Base-by-base conservation (phyloP, 2,329 filamentous ascomycete genomes). In the Aspergillus brasiliensis region DNA sequence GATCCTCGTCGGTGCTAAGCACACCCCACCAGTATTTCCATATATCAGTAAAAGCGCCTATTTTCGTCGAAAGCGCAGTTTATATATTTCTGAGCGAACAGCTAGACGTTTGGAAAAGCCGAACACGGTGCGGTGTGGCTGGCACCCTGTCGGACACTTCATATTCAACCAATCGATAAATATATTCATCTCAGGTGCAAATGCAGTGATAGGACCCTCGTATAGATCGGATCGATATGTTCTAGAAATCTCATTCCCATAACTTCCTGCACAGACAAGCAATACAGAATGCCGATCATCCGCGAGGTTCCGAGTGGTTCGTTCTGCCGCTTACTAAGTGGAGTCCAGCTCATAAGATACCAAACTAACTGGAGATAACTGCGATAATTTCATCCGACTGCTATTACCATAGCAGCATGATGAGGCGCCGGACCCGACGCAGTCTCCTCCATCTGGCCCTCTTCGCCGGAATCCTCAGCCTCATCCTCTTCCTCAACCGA, bases 401-500 rank as follows among this genome's bases (percentile, higher is more conserved):
- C 28, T 31, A 10, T 10, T n/a, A 13, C 13, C n/a, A 28, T 25
- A 31, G 38, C 42, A 17, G 42, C 23, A 55, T 11, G 8, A 64
- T 64, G 60, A 51, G 62, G 46, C 63, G 63, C 11, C 51, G 56
- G 5, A 57, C 57, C 3, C 71, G 71, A 51, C 72, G 71, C 66
- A 68, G 74, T 23, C 51, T 78, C 21, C 62, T 71, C 27, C 73
- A 81, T 46, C 58, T 79, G 5, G 47, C 68, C 23, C 46, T 78
- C n/a, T 78, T 80, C 65, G 54, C 62, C 38, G 54, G 58, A 40
- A 67, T 75, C 8, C 58, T 80, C 5, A 62, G 69, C 15, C 63
- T 78, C 13, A 73, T 81, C 38, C 51, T 80, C 34, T 78, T 67
- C 60, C 62, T 78, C 5, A 77, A 76, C 51, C 68, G 70, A 2